These are phyloP conservation scores for Cyclocybe aegerita DNA, from an alignment of 768 basidiomycete genomes.

Conservation along the genomic window DNA sequence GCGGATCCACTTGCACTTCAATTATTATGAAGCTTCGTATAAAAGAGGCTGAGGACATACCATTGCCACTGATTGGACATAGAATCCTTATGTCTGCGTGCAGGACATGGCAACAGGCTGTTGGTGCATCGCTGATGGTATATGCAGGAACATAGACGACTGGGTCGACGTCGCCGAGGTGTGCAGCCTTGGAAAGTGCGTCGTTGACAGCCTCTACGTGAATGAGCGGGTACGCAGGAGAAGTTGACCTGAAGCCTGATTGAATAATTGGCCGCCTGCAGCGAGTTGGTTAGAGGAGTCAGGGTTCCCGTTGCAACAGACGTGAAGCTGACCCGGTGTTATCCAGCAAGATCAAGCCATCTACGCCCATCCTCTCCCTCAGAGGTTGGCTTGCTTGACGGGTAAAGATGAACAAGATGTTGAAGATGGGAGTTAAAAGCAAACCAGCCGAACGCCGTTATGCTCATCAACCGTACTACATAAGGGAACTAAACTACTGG, in stretches of 20 bases:
- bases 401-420: neutral
- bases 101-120: conserved; percentile 82
- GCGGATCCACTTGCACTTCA: conserved; percentile 69
- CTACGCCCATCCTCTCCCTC: conserved; percentile 58
- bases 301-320: conserved; percentile 7
- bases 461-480: too few species aligned
- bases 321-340: conserved; percentile 58
- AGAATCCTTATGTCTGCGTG: conserved; percentile 75
- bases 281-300: conserved; percentile 18
- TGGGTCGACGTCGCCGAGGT: conserved; percentile 63
- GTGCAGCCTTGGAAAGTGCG: conserved; percentile 57
- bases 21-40: conserved; percentile 8
- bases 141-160: conserved; percentile 65
- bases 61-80: conserved; percentile 81
- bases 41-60: conserved; percentile 44
- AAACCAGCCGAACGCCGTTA: too few species aligned
- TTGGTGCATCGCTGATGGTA: conserved; percentile 45
- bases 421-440: too few species aligned
- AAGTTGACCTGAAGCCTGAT: conserved; percentile 81
- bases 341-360: conserved; percentile 81
- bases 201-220: conserved; percentile 86
- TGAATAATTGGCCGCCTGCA: conserved; percentile 79
- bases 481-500: too few species aligned
- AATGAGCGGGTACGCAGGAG: conserved; percentile 76
- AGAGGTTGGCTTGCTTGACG: neutral